Evolutionary conservation across 2,329 filamentous ascomycete species (phyloP).

Genomic region (Ophiostoma fasciatum): DNA sequence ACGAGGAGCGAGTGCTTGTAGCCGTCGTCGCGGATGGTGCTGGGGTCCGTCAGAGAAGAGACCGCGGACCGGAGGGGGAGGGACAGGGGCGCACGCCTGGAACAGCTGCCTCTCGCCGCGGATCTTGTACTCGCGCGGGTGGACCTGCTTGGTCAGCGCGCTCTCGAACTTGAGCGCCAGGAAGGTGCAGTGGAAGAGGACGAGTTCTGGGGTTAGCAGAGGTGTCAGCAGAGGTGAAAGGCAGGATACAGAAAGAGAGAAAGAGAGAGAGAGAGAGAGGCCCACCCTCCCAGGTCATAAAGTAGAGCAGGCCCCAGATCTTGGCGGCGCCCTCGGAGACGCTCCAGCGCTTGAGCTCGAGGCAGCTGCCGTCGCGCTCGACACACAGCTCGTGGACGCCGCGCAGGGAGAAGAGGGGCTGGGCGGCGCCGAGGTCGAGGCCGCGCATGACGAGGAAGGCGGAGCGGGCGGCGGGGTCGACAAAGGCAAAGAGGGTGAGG

Average conservation of each 20-base stretch:
- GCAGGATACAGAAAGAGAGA: neutral
- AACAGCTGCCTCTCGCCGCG: conserved; percentile 36
- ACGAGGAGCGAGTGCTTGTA: conserved; percentile 39
- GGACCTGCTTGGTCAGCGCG: conserved; percentile 26
- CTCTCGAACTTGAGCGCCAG: conserved; percentile 39
- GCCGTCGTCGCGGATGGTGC: conserved; percentile 40
- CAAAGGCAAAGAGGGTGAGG: conserved; percentile 37
- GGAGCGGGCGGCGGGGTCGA: conserved; percentile 26
- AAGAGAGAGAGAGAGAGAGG: neutral
- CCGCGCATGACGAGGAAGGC: conserved; percentile 34
- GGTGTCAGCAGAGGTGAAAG: too few species aligned
- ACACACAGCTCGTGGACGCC: conserved; percentile 42
- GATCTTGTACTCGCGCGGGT: conserved; percentile 29
- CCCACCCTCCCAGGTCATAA: conserved; percentile 46
- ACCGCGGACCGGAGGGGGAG: too few species aligned
- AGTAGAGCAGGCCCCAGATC: conserved; percentile 39
- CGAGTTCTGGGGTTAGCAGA: conserved; percentile 40
- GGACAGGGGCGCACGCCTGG: conserved; percentile 33
- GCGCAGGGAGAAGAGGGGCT: conserved; percentile 31
- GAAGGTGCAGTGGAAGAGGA: conserved; percentile 44
- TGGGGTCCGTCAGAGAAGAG: conserved; percentile 15
- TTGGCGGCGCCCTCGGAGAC: conserved; percentile 26
- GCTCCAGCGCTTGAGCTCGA: conserved; percentile 40
- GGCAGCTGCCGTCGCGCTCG: conserved; percentile 29
- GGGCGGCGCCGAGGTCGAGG: conserved; percentile 22